These are phyloP conservation scores for Quercus glauca DNA, from an alignment of 306 rosid genomes.

Conservation along the genomic window DNA sequence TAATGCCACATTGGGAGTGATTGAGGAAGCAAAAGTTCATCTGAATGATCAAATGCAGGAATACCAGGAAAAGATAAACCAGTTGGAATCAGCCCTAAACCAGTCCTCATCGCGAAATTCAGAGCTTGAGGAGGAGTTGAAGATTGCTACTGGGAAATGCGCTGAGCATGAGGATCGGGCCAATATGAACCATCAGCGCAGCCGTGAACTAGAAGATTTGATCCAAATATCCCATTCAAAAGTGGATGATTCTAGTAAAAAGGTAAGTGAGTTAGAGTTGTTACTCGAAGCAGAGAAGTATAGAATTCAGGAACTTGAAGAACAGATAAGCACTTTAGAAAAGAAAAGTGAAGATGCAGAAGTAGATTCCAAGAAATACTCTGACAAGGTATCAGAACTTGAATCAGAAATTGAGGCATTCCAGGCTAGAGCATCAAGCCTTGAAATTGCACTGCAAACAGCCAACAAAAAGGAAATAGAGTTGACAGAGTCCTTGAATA, in stretches of 20 bases:
- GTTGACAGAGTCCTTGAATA: constrained; percentile 49
- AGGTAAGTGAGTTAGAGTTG: constrained; percentile 74
- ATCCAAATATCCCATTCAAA: constrained; percentile 69
- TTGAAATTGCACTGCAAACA: constrained; percentile 50
- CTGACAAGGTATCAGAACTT: constrained; percentile 51
- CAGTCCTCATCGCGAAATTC: constrained; percentile 45
- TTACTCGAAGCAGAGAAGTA: constrained; percentile 81
- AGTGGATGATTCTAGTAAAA: constrained; percentile 60
- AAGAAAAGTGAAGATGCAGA: constrained; percentile 55
- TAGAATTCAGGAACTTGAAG: constrained; percentile 92
- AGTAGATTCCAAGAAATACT: constrained; percentile 47
- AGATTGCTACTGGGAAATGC: constrained; percentile 48
- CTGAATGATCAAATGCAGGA: constrained; percentile 52
- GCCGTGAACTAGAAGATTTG: constrained; percentile 90
- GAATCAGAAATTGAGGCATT: constrained; percentile 73
- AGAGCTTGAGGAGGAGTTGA: constrained; percentile 74
- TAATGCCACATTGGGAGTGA: constrained; percentile 40
- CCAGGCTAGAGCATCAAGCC: constrained; percentile 55
- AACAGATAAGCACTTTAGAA: constrained; percentile 62
- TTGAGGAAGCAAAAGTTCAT: constrained; percentile 58
- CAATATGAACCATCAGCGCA: constrained; percentile 56
- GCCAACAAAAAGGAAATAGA: constrained; percentile 63
- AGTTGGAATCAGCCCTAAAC: constrained; percentile 65
- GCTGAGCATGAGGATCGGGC: constrained; percentile 81
- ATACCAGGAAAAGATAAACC: constrained; percentile 48